phyloP scores from a whole-genome alignment of 2,329 filamentous ascomycete species.

The Penicillium sp. region DNA sequence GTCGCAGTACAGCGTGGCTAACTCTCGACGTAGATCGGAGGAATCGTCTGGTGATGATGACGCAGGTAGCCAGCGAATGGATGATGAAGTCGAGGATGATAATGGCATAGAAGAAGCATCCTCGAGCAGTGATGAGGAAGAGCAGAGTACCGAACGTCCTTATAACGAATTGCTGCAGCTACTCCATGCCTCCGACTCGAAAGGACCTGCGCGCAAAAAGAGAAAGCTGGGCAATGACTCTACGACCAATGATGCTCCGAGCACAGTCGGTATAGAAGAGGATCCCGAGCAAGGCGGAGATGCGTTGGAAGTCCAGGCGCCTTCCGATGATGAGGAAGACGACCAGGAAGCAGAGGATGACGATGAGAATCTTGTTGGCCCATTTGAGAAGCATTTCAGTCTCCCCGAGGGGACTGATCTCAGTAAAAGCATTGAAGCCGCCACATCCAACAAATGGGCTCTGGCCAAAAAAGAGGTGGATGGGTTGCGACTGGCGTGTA shows the following conservation, averaged over 20 bases:
- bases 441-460: conserved; percentile 47
- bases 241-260: conserved; percentile 21
- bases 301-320: conserved; percentile 46
- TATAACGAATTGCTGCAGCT: conserved; percentile 55
- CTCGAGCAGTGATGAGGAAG: conserved; percentile 42
- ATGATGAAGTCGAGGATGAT: conserved; percentile 42
- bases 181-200: conserved; percentile 42
- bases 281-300: conserved; percentile 37
- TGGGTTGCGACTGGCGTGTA: conserved; percentile 28
- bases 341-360: conserved; percentile 23
- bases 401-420: conserved; percentile 59
- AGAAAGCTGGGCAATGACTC: conserved; percentile 46
- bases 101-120: conserved; percentile 31
- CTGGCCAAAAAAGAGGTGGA: conserved; percentile 37
- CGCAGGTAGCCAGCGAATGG: conserved; percentile 39
- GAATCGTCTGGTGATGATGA: conserved; percentile 27
- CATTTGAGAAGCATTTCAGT: conserved; percentile 76
- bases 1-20: conserved; percentile 6
- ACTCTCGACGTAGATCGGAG: conserved; percentile 23
- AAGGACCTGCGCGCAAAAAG: conserved; percentile 47
- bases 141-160: conserved; percentile 38
- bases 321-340: conserved; percentile 40
- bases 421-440: conserved; percentile 45
- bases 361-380: conserved; percentile 52
- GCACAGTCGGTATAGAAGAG: conserved; percentile 17